These are phyloP conservation scores for Setaria viridis DNA, from an alignment of 202 grass and related monocot species.

Conservation along the genomic window DNA sequence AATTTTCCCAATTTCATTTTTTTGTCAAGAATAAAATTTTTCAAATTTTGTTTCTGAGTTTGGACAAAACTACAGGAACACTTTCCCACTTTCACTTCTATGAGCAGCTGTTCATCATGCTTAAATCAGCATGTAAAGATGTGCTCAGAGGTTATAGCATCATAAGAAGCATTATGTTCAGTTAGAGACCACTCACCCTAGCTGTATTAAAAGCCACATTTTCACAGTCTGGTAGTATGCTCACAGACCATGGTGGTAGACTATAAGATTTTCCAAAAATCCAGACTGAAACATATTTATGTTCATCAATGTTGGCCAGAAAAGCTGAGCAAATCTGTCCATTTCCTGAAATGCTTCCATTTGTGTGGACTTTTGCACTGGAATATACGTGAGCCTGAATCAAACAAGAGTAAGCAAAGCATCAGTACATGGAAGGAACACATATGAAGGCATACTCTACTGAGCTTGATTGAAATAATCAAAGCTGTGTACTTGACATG, in stretches of 20 bases:
- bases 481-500: background rate
- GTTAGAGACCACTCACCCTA: constrained; percentile 46
- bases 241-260: constrained; percentile 96
- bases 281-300: constrained; percentile 72
- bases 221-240: constrained; percentile 92
- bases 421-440: constrained; percentile 30
- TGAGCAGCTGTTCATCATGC: background rate
- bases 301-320: constrained; percentile 95
- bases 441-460: constrained; percentile 7
- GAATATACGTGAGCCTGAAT: constrained; percentile 96
- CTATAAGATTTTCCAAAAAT: constrained; percentile 82
- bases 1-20: background rate
- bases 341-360: constrained; percentile 61
- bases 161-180: constrained; percentile 39
- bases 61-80: background rate
- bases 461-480: background rate
- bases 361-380: constrained; percentile 56
- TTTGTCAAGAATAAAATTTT: too few relatives aligned
- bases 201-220: constrained; percentile 91
- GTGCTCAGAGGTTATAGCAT: constrained; percentile 24
- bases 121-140: constrained; percentile 6
- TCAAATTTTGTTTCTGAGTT: constrained; percentile 1
- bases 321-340: constrained; percentile 87
- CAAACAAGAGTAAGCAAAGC: constrained; percentile 52
- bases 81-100: constrained; percentile 11